Evolutionary conservation across 2,329 filamentous ascomycete genomes (phyloP), one percentile per base, ranked within the genome.

Genomic region (Colletotrichum cordylinicola): DNA sequence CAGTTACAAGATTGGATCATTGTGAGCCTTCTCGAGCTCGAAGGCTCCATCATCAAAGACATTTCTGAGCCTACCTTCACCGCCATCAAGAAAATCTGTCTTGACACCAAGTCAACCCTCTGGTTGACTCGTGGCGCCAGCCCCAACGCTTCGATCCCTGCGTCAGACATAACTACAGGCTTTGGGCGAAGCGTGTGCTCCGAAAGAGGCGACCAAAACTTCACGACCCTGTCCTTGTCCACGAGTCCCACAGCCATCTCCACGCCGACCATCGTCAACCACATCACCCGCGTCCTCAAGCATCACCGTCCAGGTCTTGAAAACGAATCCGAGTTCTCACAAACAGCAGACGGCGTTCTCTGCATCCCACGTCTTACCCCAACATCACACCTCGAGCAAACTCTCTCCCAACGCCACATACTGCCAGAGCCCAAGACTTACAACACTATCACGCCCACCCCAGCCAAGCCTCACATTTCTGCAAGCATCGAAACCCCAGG

Each of bases 281-380:
- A 37, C 10, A 55, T 70, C 5, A 15, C 31, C 12, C 27, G 33
- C 27, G 68, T 56, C 18, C 29, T 70, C 12, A 18, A 15, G 43
- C 43, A 48, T 21, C 43, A 21, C 43, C n/a, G 43, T 8, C 43
- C 43, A 33, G 27, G 31, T 12, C n/a, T 65, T 1, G 52, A 16
- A 3, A 31, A 65, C 15, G 71, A 73, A 39, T 48, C 33, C 18
- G 65, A 72, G 15, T 65, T 66, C n/a, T 27, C 43, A 16, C 39
- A 72, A 21, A 15, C 35, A 12, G 24, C 35, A 4, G 24, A 67
- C 8, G 60, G 69, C 18, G 9, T 67, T 3, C 27, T 65, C 4
- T 27, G 55, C 6, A 66, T 66, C 8, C 55, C 79, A 78, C 37
- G 83, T 0, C 24, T 58, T n/a, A 48, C 43, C 18, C 15, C 55